Conservation (phyloP, 148 eudicot genomes). For the Polygonum aviculare region DNA sequence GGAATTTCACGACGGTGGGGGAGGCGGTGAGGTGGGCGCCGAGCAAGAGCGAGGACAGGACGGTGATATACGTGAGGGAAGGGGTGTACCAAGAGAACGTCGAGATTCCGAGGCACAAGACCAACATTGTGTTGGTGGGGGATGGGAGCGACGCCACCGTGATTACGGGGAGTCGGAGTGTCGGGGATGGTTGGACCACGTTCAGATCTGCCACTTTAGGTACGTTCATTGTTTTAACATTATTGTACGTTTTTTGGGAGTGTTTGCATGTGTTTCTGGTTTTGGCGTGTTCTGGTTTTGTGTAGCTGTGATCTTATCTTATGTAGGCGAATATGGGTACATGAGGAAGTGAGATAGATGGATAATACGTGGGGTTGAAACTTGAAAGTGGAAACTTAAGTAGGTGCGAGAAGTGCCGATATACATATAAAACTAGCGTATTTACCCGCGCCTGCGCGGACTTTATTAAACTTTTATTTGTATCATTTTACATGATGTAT, state of each 20-base stretch:
- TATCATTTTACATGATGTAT: no score
- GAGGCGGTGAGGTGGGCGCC: constrained; percentile 79
- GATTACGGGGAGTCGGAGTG: constrained; percentile 65
- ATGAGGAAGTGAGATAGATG: not conserved
- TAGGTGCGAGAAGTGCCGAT: not conserved
- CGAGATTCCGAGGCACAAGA: constrained; percentile 64
- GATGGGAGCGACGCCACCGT: constrained; percentile 74
- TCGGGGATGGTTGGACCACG: constrained; percentile 89
- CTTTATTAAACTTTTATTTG: no score
- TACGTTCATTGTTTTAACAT: constrained; percentile 16
- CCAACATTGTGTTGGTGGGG: constrained; percentile 71
- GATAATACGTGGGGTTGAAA: not conserved
- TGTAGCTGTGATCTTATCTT: not conserved
- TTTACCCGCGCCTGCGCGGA: no score
- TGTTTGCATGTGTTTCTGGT: not conserved
- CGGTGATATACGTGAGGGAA: constrained; percentile 46
- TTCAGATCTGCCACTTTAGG: constrained; percentile 96
- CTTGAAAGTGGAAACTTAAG: not conserved
- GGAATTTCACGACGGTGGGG: constrained; percentile 60
- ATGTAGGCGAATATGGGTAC: not conserved
- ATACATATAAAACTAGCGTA: no score
- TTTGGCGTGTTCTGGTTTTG: not conserved
- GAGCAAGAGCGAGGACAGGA: constrained; percentile 53
- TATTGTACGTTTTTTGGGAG: not conserved
- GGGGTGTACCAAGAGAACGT: constrained; percentile 80